Percentiles rank a stretch among this genome's conserved stretches.
Conservation (phyloP, 2,329 filamentous ascomycete species). For the Ophiobolus disseminans region DNA sequence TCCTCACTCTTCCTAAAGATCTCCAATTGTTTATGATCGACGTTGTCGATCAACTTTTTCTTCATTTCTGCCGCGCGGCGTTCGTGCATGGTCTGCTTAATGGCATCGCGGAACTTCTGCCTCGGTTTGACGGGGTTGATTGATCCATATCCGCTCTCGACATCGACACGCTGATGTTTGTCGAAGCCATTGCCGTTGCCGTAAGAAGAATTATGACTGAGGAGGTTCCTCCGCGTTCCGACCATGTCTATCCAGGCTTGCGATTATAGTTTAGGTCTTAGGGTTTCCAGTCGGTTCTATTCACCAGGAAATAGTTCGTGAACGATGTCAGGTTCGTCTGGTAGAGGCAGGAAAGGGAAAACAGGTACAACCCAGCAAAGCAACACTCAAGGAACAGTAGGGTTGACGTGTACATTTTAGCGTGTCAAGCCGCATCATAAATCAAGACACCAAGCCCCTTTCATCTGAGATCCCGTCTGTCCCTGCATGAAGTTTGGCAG, state of each 20-base stretch:
- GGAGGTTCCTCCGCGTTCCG: slow-evolving; percentile 26
- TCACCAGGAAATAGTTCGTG: not conserved
- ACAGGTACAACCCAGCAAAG: not conserved
- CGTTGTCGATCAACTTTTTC: slow-evolving; percentile 55
- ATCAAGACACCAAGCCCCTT: slow-evolving; percentile 10
- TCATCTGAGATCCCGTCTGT: slow-evolving; percentile 1
- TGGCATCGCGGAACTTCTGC: slow-evolving; percentile 56
- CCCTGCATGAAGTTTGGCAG: slow-evolving; percentile 13
- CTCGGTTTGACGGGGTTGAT: slow-evolving; percentile 22
- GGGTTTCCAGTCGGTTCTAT: not conserved
- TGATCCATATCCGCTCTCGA: slow-evolving; percentile 40
- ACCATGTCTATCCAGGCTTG: slow-evolving; percentile 25
- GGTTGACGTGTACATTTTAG: slow-evolving; percentile 9
- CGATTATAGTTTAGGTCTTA: not conserved
- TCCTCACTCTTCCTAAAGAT: slow-evolving; percentile 59
- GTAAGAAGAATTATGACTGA: slow-evolving; percentile 14
- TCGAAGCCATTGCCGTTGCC: slow-evolving; percentile 14
- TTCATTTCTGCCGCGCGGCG: slow-evolving; percentile 57
- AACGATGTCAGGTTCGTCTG: not conserved
- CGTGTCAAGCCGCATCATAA: slow-evolving; percentile 18
- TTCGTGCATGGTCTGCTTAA: slow-evolving; percentile 55
- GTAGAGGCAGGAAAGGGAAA: not conserved
- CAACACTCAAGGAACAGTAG: not conserved
- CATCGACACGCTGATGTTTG: slow-evolving; percentile 28
- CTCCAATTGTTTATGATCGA: slow-evolving; percentile 58